Percentiles rank a stretch among this genome's conserved stretches.
Evolutionary conservation across 2,329 filamentous ascomycete species (phyloP).

Genomic region (Trichoderma gracile): DNA sequence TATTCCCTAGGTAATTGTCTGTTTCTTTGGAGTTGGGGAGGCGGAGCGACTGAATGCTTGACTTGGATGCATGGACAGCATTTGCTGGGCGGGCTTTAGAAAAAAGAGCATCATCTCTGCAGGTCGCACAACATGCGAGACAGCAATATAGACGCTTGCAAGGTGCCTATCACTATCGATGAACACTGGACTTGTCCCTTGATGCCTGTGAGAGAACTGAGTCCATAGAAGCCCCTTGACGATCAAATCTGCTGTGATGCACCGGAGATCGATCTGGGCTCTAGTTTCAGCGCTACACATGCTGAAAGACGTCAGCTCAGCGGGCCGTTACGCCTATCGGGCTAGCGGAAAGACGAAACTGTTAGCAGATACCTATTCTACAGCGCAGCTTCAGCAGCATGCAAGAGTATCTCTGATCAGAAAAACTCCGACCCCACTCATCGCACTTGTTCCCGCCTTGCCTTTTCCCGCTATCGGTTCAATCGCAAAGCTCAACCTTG

Average conservation of each 20-base stretch:
- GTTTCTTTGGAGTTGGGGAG: background rate
- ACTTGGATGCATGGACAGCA: background rate
- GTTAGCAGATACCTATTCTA: background rate
- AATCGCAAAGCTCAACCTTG: background rate
- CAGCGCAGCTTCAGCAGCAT: rapidly evolving
- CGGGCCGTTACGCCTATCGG: background rate
- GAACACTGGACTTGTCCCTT: too few relatives aligned
- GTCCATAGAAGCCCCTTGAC: background rate
- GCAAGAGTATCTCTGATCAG: background rate
- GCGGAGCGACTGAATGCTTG: background rate
- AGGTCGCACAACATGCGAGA: background rate
- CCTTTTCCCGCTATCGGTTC: background rate
- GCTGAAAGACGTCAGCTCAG: constrained; percentile 25
- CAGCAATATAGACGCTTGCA: background rate
- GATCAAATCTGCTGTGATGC: background rate
- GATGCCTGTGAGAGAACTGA: too few relatives aligned
- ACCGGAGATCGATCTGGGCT: constrained; percentile 6
- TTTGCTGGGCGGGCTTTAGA: background rate
- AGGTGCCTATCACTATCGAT: background rate
- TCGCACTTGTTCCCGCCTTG: constrained; percentile 8
- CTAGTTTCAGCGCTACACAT: constrained; percentile 11
- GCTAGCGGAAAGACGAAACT: too few relatives aligned
- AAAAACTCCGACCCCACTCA: background rate
- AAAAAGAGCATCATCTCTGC: background rate
- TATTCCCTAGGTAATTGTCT: background rate